phyloP scores from a whole-genome alignment of 2,329 filamentous ascomycete genomes.

The Penicillium corylophilum region DNA sequence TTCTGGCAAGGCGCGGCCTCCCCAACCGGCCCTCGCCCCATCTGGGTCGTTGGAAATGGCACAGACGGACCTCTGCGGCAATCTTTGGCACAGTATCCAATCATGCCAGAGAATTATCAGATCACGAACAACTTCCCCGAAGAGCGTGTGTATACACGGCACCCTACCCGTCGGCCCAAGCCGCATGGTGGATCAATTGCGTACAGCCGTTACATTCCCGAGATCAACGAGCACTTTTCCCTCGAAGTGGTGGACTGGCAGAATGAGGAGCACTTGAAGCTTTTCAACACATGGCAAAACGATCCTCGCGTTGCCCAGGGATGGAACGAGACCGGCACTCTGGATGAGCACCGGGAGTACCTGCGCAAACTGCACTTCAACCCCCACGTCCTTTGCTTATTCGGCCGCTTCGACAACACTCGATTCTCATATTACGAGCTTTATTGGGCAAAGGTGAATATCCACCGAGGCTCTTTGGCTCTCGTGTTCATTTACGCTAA shows the following conservation, averaged over 20 bases:
- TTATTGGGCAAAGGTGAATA: conserved; percentile 68
- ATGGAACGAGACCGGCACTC: conserved; percentile 75
- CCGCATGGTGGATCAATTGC: conserved; percentile 67
- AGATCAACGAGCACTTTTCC: conserved; percentile 73
- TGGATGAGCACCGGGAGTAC: conserved; percentile 73
- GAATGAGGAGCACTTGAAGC: conserved; percentile 61
- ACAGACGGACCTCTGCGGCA: conserved; percentile 28
- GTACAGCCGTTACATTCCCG: conserved; percentile 77
- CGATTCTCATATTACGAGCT: conserved; percentile 78
- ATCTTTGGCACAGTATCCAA: conserved; percentile 28
- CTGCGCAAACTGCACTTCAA: conserved; percentile 67
- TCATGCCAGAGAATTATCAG: conserved; percentile 36
- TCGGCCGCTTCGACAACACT: conserved; percentile 69
- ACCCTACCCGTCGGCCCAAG: conserved; percentile 71
- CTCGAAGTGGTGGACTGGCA: conserved; percentile 71
- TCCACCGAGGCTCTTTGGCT: background rate
- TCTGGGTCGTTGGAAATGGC: conserved; percentile 56
- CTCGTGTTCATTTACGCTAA: background rate
- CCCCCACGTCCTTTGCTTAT: conserved; percentile 67
- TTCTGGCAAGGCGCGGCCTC: conserved; percentile 72
- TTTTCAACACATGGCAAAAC: conserved; percentile 82
- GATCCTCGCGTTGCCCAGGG: conserved; percentile 76
- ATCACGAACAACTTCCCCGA: conserved; percentile 51
- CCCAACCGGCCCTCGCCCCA: conserved; percentile 63
- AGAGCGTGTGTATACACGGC: conserved; percentile 59